phyloP scores from a whole-genome alignment of 2,329 filamentous ascomycete genomes.

The Fusarium sororula region DNA sequence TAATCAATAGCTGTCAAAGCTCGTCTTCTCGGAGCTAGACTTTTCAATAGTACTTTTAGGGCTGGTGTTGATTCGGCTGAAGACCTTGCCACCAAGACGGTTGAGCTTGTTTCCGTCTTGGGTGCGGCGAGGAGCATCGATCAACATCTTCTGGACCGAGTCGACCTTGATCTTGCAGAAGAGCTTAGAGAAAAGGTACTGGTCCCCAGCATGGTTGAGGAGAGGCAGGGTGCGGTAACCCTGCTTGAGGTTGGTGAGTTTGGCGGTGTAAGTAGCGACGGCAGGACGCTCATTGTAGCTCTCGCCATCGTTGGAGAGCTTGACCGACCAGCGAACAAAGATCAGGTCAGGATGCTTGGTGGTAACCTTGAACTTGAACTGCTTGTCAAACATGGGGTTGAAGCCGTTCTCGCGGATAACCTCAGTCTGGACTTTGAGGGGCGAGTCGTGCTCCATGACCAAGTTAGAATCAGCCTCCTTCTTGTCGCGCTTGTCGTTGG shows the following conservation, averaged over 20 bases:
- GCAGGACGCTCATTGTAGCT: constrained; percentile 68
- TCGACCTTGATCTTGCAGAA: constrained; percentile 86
- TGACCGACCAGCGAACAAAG: constrained; percentile 92
- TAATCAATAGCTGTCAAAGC: constrained; percentile 52
- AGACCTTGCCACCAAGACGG: constrained; percentile 65
- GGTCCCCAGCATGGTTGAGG: constrained; percentile 87
- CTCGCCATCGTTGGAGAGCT: constrained; percentile 82
- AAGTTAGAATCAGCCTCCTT: constrained; percentile 73
- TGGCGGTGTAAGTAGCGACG: constrained; percentile 90
- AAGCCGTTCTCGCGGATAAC: constrained; percentile 91
- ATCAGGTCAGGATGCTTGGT: constrained; percentile 96
- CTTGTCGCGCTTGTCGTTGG: constrained; percentile 92
- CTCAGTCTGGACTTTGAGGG: constrained; percentile 80
- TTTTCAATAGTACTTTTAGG: constrained; percentile 63
- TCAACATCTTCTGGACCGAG: constrained; percentile 64
- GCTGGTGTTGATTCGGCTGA: constrained; percentile 62
- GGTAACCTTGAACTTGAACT: constrained; percentile 81
- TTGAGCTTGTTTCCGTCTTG: constrained; percentile 63
- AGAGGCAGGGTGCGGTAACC: constrained; percentile 93
- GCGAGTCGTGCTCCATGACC: constrained; percentile 59
- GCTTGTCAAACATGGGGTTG: constrained; percentile 86
- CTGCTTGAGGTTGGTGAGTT: constrained; percentile 87
- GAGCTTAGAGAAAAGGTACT: constrained; percentile 92
- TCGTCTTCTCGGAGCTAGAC: constrained; percentile 59
- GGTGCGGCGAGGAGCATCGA: constrained; percentile 56